Evolutionary conservation across 352 stramenopile genomes (phyloP), one percentile per base, ranked within the genome.

Genomic region (Globisporangium paroecandrum): DNA sequence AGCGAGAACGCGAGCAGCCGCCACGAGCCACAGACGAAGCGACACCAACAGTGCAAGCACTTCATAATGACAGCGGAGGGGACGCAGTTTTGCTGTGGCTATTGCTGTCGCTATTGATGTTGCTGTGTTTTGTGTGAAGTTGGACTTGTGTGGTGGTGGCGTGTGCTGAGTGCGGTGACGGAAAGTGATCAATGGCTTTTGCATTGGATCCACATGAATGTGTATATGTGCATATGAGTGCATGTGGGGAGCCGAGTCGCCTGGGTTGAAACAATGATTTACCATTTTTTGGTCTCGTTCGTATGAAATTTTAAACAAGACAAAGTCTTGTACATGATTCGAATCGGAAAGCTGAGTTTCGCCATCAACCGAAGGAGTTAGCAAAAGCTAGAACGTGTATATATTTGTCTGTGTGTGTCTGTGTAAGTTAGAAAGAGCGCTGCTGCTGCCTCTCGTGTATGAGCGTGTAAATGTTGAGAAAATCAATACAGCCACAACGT

Each of bases 211-310:
- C 6, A 51, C 22, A 15, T 27, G 24, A 13, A 15, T 56, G 5
- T 53, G 7, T 29, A 1, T 47, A 4, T 29, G 29, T 47, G 2
- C 20, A 4, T 47, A 13, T 62, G 29, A 29, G 12, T 71, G 27
- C 29, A 46, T 71, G 32, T 65, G 60, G 24, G 60, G 54, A 47
- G 43, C 18, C 43, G 18, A 51, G 27, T 47, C 53, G 12, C 47
- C 32, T 29, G 2, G 64, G 43, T 51, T 64, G 74, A 71, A 76
- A 82, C 77, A 62, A 82, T 84, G 77, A 84, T 84, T 74, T 78
- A 84, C 77, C 74, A 82, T 84, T 84, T 81, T 70, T 83, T 82
- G 77, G 77, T 84, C 77, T 84, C 77, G 77, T 84, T 84, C 77
- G 77, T 84, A 84, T 84, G 77, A 84, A 75, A 66, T 59, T 46